Evolutionary conservation across 2,329 filamentous ascomycete genomes (phyloP).

Genomic region (Colletotrichum paranaense): DNA sequence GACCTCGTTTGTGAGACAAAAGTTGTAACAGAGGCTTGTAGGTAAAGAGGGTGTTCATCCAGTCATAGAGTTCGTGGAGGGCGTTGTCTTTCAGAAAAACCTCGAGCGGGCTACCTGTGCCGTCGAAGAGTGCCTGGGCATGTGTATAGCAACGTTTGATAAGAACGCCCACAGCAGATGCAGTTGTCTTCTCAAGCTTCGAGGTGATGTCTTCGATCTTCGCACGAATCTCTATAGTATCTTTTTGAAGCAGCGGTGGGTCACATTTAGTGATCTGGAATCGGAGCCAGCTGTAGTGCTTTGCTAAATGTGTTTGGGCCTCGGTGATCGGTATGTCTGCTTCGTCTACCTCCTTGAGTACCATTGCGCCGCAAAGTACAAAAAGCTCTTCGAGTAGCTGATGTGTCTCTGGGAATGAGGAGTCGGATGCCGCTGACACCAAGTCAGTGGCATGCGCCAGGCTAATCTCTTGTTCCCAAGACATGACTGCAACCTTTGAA

Average conservation of each 20-base stretch:
- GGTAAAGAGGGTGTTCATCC: conserved; percentile 27
- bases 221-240: background rate
- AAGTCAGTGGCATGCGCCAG: background rate
- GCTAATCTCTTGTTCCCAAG: conserved; percentile 2
- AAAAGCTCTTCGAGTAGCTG: conserved; percentile 3
- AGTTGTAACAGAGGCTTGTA: background rate
- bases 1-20: conserved; percentile 10
- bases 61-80: conserved; percentile 22
- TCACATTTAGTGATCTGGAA: background rate
- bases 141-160: conserved; percentile 25
- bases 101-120: background rate
- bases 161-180: background rate
- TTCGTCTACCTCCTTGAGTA: background rate
- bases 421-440: background rate
- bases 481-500: background rate
- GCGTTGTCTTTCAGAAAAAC: conserved; percentile 16
- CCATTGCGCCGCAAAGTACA: background rate
- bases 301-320: background rate
- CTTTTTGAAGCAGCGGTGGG: rapidly evolving
- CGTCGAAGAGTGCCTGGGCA: background rate
- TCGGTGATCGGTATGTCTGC: background rate
- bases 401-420: background rate
- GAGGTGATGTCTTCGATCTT: background rate
- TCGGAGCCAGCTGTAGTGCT: conserved; percentile 1
- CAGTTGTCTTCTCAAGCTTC: background rate